These are phyloP conservation scores for Stipa capillata DNA, from an alignment of 176 grass and related monocot genomes.

Conservation along the genomic window DNA sequence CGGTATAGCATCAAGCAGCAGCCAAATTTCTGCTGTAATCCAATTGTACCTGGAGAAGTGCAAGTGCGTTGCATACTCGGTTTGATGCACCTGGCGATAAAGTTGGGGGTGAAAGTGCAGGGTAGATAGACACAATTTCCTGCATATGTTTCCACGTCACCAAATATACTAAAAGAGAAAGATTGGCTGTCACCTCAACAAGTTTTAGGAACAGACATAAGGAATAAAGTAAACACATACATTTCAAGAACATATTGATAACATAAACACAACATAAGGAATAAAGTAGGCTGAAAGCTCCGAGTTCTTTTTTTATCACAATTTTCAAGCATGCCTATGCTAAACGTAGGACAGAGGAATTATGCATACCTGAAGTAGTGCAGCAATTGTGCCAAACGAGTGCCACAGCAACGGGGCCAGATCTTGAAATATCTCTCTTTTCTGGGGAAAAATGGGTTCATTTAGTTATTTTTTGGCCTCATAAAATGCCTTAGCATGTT, in stretches of 20 bases:
- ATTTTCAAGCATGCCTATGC: background rate
- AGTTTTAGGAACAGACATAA: background rate
- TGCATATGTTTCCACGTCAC: conserved; percentile 25
- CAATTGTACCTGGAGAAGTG: conserved; percentile 73
- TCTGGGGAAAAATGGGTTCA: conserved; percentile 14
- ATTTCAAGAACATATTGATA: background rate
- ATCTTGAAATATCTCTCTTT: conserved; percentile 88
- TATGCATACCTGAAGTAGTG: too few species aligned
- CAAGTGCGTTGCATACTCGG: conserved; percentile 85
- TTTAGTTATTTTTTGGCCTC: background rate
- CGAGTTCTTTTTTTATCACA: background rate
- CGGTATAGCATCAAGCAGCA: background rate
- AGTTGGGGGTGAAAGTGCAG: too few species aligned
- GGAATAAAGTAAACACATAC: too few species aligned
- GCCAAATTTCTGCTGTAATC: background rate
- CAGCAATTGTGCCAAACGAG: too few species aligned
- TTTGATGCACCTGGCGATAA: conserved; percentile 81
- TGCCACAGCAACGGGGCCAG: too few species aligned
- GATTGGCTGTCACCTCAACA: background rate
- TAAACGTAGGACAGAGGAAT: background rate
- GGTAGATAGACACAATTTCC: conserved; percentile 90
- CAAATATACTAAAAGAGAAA: background rate
- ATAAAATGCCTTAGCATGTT: too few species aligned
- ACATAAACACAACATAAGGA: background rate
- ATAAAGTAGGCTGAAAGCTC: background rate